Evolutionary conservation across 1,139 yeast genomes (phyloP), one percentile per base, ranked within the genome.

Genomic region (Meyerozyma carpophila): DNA sequence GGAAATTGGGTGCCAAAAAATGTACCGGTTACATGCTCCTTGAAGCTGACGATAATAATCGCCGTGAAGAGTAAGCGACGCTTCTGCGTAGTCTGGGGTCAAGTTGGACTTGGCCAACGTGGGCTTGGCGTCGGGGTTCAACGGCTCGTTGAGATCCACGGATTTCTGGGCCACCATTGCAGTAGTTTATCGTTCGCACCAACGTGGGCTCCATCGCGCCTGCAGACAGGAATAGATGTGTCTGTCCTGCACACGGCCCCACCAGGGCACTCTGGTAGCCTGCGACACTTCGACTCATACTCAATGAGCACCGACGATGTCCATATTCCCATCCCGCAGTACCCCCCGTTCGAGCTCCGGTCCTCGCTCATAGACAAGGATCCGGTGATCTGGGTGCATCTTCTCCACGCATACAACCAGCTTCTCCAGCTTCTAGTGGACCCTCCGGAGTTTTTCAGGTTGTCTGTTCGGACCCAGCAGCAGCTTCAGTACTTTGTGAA

Each of bases 301-400:
- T n/a, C 8, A 11, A 31, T 31, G 34, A 16, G 14, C 6, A 3
- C 34, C 5, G 50, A 49, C 21, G 53, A 49, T 29, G 37, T 51
- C 5, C 50, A 57, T 37, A 64, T 81, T 10, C 88, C 88, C 1
- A 77, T 84, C 11, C 86, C 87, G 5, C 76, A 77, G 36, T 85
- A 79, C 47, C 93, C 93, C 3, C 90, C 90, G 1, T 84, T 84
- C 62, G 75, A 77, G 48, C 70, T 85, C 28, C 67, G 93, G 36
- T 84, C 91, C 0, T 81, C 88, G 8, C 66, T 85, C 54, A 82
- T 84, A 8, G 93, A 85, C 54, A 84, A 80, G 52, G 94, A 85
- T 56, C 94, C 94, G 0, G 90, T 85, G 29, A 84, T 85, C 9
- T 85, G 91, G 90, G 84, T 76, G 3, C 89, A 84, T 58, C 63